phyloP scores from a whole-genome alignment of 805 yeast genomes.

The Pichia cephalocereana region DNA sequence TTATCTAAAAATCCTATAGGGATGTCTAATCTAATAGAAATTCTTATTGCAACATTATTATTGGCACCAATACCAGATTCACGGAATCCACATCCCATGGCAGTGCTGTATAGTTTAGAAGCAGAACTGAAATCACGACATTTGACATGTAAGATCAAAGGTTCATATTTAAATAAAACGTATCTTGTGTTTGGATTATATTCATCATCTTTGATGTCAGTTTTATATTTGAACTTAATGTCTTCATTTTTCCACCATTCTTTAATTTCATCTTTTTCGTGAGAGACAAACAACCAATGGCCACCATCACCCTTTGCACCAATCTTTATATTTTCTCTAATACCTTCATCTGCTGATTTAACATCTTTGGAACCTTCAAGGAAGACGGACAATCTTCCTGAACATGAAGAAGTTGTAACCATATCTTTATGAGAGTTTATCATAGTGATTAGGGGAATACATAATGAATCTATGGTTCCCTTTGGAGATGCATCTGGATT shows the following conservation, averaged over 20 bases:
- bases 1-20: conserved; percentile 57
- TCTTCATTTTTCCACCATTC: conserved; percentile 36
- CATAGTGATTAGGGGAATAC: conserved; percentile 61
- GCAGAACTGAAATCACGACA: conserved; percentile 58
- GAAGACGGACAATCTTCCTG: conserved; percentile 79
- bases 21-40: conserved; percentile 61
- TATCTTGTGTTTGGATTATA: conserved; percentile 33
- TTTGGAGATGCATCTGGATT: conserved; percentile 73
- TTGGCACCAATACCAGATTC: conserved; percentile 82
- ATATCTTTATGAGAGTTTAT: conserved; percentile 56
- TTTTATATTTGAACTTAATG: conserved; percentile 15
- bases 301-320: conserved; percentile 88
- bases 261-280: conserved; percentile 39
- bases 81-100: conserved; percentile 80
- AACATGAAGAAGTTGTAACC: conserved; percentile 85
- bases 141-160: conserved; percentile 75
- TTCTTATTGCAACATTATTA: conserved; percentile 68
- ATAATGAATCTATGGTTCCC: conserved; percentile 69
- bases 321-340: conserved; percentile 27
- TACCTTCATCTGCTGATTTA: neutral
- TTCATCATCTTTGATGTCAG: neutral
- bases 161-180: conserved; percentile 73
- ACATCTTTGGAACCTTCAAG: conserved; percentile 51
- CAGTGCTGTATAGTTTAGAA: conserved; percentile 50
- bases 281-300: conserved; percentile 74